A percentile compares a stretch with the other conserved stretches of the same genome.
phyloP scores from a whole-genome alignment of 768 basidiomycete species.

The Suillus tomentosus region DNA sequence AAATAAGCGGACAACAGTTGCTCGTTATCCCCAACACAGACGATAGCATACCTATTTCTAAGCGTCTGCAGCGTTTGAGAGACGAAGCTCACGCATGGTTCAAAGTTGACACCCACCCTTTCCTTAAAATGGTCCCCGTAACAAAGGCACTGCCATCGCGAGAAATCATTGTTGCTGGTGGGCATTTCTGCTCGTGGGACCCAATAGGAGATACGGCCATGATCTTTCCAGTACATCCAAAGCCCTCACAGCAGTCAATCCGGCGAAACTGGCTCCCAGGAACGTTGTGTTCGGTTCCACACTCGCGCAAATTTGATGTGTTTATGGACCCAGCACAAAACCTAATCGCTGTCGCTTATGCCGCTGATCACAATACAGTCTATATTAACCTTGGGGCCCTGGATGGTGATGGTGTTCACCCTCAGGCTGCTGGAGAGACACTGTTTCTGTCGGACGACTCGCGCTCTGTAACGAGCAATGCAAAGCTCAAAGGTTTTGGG shows the following conservation, averaged over 20 bases:
- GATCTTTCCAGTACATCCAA: not conserved
- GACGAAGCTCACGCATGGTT: not conserved
- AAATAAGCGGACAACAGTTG: not conserved
- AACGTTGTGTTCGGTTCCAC: not conserved
- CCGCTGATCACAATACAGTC: not conserved
- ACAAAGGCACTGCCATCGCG: not conserved
- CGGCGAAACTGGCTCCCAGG: not conserved
- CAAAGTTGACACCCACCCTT: not conserved
- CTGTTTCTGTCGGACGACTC: not conserved
- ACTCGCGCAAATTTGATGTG: too few relatives aligned
- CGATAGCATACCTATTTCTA: not conserved
- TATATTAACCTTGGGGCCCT: not conserved
- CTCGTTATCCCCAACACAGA: not conserved
- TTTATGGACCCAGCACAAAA: not conserved
- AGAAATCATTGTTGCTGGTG: not conserved
- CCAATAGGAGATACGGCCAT: not conserved
- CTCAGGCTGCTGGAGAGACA: not conserved
- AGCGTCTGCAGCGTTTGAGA: not conserved
- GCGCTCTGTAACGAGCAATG: not conserved
- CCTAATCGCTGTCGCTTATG: not conserved
- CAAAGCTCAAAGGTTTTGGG: not conserved
- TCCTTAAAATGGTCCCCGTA: not conserved
- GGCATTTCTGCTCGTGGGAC: not conserved
- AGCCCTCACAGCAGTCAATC: not conserved
- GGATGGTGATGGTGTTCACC: not conserved